Conservation (phyloP, 306 rosid species). For the Lupinus albus region DNA sequence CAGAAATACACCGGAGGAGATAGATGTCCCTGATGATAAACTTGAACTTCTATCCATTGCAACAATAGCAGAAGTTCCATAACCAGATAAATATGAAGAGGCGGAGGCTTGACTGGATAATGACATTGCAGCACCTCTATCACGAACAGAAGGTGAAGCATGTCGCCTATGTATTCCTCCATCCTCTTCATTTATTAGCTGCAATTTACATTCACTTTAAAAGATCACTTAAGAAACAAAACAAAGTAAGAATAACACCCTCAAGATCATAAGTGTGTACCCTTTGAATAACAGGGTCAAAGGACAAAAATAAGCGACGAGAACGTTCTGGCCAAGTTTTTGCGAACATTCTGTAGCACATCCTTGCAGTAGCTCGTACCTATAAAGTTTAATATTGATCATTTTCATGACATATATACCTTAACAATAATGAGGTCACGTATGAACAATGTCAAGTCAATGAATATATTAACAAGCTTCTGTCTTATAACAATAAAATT, state of each 20-base stretch:
- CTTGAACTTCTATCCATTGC: constrained; percentile 97
- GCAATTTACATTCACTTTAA: constrained; percentile 42
- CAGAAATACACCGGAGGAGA: constrained; percentile 70
- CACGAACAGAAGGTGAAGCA: constrained; percentile 97
- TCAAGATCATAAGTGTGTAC: constrained; percentile 48
- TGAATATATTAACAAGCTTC: constrained; percentile 16
- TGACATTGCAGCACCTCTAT: constrained; percentile 71
- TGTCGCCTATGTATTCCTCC: constrained; percentile 97
- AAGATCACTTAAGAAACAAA: constrained; percentile 32
- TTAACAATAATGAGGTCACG: constrained; percentile 16
- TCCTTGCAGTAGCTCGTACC: constrained; percentile 95
- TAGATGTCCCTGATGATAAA: constrained; percentile 78
- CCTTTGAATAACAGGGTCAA: constrained; percentile 97
- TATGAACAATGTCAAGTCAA: constrained; percentile 31
- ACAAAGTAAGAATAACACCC: constrained; percentile 37
- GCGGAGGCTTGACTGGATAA: constrained; percentile 68
- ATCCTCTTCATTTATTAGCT: constrained; percentile 99
- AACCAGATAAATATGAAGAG: constrained; percentile 82
- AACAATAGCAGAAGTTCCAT: constrained; percentile 99
- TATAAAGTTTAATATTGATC: constrained; percentile 49
- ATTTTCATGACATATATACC: constrained; percentile 12
- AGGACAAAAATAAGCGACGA: constrained; percentile 78
- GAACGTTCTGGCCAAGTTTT: constrained; percentile 99
- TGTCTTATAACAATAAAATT: constrained; percentile 19
- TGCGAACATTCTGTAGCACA: constrained; percentile 95